Percentiles rank a stretch among this genome's conserved stretches.
phyloP scores from a whole-genome alignment of 2,329 filamentous ascomycete species.

The Cytospora schulzeri region DNA sequence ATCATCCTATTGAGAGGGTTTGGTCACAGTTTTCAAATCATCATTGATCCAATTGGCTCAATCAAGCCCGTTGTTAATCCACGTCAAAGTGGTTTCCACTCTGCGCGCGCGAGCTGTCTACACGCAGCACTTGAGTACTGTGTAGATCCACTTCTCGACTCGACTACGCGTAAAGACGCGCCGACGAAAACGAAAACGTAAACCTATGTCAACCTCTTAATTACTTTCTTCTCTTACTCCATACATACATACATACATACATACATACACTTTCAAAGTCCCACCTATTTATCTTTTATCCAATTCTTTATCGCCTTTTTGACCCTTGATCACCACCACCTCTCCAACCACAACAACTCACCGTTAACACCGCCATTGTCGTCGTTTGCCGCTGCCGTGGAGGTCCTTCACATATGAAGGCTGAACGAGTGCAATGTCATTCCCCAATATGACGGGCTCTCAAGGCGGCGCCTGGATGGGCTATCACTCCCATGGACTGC shows the following conservation, averaged over 20 bases:
- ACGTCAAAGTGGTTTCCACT: conserved; percentile 1
- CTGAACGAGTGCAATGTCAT: conserved; percentile 24
- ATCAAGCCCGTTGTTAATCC: background rate
- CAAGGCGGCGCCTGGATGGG: conserved; percentile 25
- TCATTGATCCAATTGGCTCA: conserved; percentile 6
- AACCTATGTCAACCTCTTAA: conserved; percentile 22
- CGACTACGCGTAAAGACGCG: conserved; percentile 21
- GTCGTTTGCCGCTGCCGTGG: background rate
- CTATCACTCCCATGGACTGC: conserved; percentile 32
- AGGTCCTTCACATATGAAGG: conserved; percentile 9
- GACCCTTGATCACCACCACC: background rate
- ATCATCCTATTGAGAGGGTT: background rate
- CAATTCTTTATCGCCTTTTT: background rate
- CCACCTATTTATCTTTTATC: background rate
- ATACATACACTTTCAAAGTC: background rate
- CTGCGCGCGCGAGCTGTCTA: conserved; percentile 17
- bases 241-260: background rate
- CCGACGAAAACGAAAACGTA: conserved; percentile 27
- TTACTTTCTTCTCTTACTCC: conserved; percentile 5
- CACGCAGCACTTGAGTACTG: background rate
- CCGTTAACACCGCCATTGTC: background rate
- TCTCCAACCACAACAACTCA: background rate
- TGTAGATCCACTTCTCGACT: conserved; percentile 21
- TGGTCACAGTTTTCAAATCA: background rate
- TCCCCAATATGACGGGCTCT: conserved; percentile 32